A percentile compares a stretch with the other conserved stretches of the same genome.
These are phyloP conservation scores for Entophlyctis luteolus DNA, from an alignment of 192 early-diverging fungal genomes.

Conservation along the genomic window DNA sequence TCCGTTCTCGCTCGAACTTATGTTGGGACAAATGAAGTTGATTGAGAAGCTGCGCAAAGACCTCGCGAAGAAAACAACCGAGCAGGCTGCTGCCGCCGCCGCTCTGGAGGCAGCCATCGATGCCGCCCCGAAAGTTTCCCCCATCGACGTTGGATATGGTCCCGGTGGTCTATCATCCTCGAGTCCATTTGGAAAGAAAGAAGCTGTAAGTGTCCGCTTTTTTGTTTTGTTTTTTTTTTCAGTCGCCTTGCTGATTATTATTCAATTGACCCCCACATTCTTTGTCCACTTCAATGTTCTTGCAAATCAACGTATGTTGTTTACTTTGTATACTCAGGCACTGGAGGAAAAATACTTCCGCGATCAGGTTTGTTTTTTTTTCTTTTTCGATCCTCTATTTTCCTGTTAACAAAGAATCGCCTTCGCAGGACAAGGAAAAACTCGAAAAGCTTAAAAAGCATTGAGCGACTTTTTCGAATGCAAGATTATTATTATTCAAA, in stretches of 20 bases:
- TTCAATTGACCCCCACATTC: background rate
- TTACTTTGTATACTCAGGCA: background rate
- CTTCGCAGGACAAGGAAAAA: slow-evolving; percentile 23
- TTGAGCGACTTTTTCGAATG: no score
- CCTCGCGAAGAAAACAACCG: slow-evolving; percentile 7
- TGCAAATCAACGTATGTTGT: no score
- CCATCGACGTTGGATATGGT: slow-evolving; percentile 6
- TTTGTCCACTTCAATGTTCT: background rate
- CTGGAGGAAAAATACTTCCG: slow-evolving; percentile 22
- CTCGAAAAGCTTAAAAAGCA: slow-evolving; percentile 21
- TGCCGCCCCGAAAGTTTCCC: slow-evolving; percentile 10
- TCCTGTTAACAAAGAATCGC: no score
- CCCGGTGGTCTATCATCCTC: background rate
- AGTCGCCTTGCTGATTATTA: background rate
- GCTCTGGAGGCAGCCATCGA: slow-evolving; percentile 24
- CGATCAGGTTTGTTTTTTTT: slow-evolving; percentile 5
- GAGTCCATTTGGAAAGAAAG: slow-evolving; percentile 6
- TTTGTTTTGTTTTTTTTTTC: background rate
- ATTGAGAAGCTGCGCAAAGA: slow-evolving; percentile 15
- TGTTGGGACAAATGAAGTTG: background rate
- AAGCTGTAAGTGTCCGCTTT: background rate
- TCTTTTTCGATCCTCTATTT: background rate
- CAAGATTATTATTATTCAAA: no score
- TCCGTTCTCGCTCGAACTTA: background rate
- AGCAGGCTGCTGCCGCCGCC: slow-evolving; percentile 16